Evolutionary conservation across 345 rosid genomes (phyloP).

Genomic region (Corymbia maculata): DNA sequence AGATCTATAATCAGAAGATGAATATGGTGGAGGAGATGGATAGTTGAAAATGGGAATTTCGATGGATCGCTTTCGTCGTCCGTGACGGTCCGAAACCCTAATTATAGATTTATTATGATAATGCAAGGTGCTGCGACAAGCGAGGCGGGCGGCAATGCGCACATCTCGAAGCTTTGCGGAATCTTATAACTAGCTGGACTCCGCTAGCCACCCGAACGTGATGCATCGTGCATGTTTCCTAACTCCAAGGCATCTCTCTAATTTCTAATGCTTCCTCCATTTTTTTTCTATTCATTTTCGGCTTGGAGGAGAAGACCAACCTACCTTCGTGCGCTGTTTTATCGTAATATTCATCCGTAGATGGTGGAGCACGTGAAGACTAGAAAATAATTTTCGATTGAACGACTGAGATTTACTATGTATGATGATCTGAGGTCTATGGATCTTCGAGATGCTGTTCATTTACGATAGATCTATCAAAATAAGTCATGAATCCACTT

Average conservation of each 20-base stretch:
- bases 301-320: neutral
- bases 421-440: neutral
- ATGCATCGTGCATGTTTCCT: neutral
- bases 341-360: neutral
- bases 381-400: neutral
- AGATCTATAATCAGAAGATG: neutral
- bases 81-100: neutral
- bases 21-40: neutral
- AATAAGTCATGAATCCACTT: neutral
- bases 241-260: neutral
- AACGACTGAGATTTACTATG: neutral
- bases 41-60: too few species aligned
- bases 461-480: neutral
- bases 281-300: neutral
- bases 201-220: neutral
- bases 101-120: neutral
- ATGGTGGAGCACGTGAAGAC: neutral
- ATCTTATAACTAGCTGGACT: neutral
- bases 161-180: neutral
- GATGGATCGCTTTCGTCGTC: neutral
- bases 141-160: neutral
- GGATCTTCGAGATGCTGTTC: neutral
- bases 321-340: neutral
- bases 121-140: neutral
- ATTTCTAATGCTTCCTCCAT: neutral